These are phyloP conservation scores for Penicillium paxilli DNA, from an alignment of 495 filamentous ascomycete genomes.

Conservation along the genomic window DNA sequence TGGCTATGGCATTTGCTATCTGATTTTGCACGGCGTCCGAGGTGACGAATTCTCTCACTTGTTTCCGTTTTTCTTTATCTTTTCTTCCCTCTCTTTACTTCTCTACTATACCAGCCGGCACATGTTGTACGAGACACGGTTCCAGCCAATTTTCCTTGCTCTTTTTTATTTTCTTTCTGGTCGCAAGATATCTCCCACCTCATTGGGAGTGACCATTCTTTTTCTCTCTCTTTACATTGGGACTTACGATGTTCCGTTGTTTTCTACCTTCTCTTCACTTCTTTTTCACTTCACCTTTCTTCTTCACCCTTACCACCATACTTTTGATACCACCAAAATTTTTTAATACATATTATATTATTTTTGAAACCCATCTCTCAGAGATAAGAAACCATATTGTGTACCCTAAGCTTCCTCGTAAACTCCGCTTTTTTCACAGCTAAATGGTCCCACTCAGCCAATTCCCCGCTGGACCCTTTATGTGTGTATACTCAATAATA, in stretches of 20 bases:
- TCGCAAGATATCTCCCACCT: constrained; percentile 1
- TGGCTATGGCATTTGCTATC: constrained; percentile 13
- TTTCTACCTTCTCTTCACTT: constrained; percentile 1
- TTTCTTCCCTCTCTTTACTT: too few species aligned
- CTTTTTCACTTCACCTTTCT: not conserved
- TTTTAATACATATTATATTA: too few species aligned
- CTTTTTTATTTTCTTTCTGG: not conserved
- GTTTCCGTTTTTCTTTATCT: not conserved
- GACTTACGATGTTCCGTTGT: not conserved
- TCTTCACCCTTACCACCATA: not conserved
- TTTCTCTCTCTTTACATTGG: not conserved
- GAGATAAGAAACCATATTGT: too few species aligned
- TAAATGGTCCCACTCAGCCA: not conserved
- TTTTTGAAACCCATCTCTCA: too few species aligned
- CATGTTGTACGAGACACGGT: constrained; percentile 30
- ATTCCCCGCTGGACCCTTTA: not conserved
- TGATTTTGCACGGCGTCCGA: constrained; percentile 22
- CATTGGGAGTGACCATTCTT: constrained; percentile 10
- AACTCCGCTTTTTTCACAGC: not conserved
- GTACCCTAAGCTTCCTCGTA: not conserved
- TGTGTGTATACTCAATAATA: not conserved
- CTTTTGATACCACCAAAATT: constrained; percentile 15
- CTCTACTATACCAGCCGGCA: constrained; percentile 13
- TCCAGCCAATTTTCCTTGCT: constrained; percentile 14
- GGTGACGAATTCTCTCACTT: constrained; percentile 17